A percentile compares a stretch with the other conserved stretches of the same genome.
Evolutionary conservation across 1,284 basidiomycete genomes (phyloP).

Genomic region (Laetiporus sulphureus): DNA sequence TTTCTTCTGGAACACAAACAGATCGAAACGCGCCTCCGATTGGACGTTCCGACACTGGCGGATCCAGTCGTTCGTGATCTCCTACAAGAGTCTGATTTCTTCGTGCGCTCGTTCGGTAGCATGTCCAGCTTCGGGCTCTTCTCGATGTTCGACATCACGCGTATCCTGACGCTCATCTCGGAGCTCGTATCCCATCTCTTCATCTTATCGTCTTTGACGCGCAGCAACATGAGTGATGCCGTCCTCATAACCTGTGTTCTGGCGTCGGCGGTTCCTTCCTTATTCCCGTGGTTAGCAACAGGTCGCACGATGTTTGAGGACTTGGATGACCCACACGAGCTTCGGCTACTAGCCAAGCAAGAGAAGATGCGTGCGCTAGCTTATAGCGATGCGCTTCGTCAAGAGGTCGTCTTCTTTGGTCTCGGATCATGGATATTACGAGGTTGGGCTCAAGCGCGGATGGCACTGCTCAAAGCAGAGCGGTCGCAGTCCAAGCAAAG

Average conservation of each 20-base stretch:
- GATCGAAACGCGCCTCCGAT: slow-evolving; percentile 65
- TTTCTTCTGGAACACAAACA: slow-evolving; percentile 72
- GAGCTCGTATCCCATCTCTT: slow-evolving; percentile 65
- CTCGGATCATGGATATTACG: slow-evolving; percentile 76
- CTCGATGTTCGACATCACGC: slow-evolving; percentile 71
- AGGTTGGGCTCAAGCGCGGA: slow-evolving; percentile 62
- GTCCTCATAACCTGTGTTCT: slow-evolving; percentile 54
- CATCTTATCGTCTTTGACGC: slow-evolving; percentile 62
- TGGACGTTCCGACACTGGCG: slow-evolving; percentile 71
- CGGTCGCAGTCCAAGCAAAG: slow-evolving; percentile 22
- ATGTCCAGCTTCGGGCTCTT: slow-evolving; percentile 61
- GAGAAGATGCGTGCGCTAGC: slow-evolving; percentile 68
- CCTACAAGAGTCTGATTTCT: slow-evolving; percentile 77
- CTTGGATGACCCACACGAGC: slow-evolving; percentile 44
- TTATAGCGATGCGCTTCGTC: slow-evolving; percentile 60
- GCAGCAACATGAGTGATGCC: slow-evolving; percentile 45
- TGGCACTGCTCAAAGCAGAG: slow-evolving; percentile 50
- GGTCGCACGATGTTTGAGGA: slow-evolving; percentile 35
- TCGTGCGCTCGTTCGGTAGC: slow-evolving; percentile 68
- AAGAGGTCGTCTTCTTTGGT: slow-evolving; percentile 75
- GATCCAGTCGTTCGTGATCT: slow-evolving; percentile 67
- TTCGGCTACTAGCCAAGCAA: slow-evolving; percentile 56
- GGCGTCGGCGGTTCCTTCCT: slow-evolving; percentile 47
- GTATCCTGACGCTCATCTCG: slow-evolving; percentile 60
- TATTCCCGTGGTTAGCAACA: slow-evolving; percentile 42